Conservation (phyloP, 768 basidiomycete species). For the Naganishia randhawae region DNA sequence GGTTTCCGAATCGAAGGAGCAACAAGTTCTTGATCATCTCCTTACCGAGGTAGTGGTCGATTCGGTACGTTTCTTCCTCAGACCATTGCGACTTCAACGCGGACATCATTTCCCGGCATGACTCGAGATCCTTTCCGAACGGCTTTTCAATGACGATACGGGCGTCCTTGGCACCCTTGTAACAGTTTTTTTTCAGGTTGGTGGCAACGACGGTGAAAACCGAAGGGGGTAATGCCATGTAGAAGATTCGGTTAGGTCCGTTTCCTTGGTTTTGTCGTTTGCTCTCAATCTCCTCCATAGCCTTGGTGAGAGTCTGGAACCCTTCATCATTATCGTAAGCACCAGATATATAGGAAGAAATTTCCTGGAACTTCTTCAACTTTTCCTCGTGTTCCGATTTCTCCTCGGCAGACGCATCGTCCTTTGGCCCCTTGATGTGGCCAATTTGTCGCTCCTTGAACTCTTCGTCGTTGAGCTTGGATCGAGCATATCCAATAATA, state of each 20-base stretch:
- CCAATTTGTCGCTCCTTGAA: conserved; percentile 78
- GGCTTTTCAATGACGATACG: conserved; percentile 98
- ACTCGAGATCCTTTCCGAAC: conserved; percentile 89
- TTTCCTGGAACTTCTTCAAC: conserved; percentile 76
- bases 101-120: conserved; percentile 70
- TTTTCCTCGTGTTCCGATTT: conserved; percentile 54
- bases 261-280: conserved; percentile 52
- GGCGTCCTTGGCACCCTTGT: conserved; percentile 69
- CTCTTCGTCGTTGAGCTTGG: conserved; percentile 55
- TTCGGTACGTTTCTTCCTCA: conserved; percentile 97
- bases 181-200: conserved; percentile 77
- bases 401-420: conserved; percentile 57
- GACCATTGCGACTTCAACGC: conserved; percentile 82
- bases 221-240: conserved; percentile 93
- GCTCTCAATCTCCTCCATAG: conserved; percentile 73
- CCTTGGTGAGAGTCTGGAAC: conserved; percentile 71
- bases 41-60: conserved; percentile 98
- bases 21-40: conserved; percentile 99
- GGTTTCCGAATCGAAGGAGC: conserved; percentile 90
- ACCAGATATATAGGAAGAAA: conserved; percentile 78
- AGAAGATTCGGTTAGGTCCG: conserved; percentile 71
- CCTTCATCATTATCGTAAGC: conserved; percentile 79
- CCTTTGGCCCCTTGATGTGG: conserved; percentile 71
- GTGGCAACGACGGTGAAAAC: conserved; percentile 88
- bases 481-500: conserved; percentile 93